These are phyloP conservation scores for Haemoproteus tartakovskyi DNA, from an alignment of 169 alveolate genomes.

Conservation along the genomic window DNA sequence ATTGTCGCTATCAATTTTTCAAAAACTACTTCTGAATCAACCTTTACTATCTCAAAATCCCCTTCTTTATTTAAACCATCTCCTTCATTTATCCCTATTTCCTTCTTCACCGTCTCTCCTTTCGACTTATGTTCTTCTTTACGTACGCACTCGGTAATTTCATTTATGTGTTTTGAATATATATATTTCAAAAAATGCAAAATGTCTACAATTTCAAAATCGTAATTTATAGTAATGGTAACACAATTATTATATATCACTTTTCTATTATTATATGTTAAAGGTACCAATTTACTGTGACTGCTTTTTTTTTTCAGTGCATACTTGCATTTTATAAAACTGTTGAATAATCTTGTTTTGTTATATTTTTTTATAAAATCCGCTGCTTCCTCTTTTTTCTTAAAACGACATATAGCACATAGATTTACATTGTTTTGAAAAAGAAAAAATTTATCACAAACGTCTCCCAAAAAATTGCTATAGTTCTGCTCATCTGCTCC, in stretches of 20 bases:
- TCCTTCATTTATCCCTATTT: too few relatives aligned
- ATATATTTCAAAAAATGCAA: conserved; percentile 25
- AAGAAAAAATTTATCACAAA: conserved; percentile 36
- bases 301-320: conserved; percentile 29
- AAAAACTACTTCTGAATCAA: too few relatives aligned
- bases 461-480: conserved; percentile 17
- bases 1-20: background rate
- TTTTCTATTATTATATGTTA: conserved; percentile 8
- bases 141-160: too few relatives aligned
- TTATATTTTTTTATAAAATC: conserved; percentile 30
- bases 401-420: conserved; percentile 45
- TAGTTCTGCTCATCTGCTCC: conserved; percentile 12
- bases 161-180: too few relatives aligned
- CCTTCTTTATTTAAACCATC: too few relatives aligned
- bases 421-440: conserved; percentile 19
- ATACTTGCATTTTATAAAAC: conserved; percentile 33
- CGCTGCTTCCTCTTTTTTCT: conserved; percentile 36
- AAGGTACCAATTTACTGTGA: conserved; percentile 12
- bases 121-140: background rate
- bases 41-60: too few relatives aligned
- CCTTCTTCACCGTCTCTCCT: background rate
- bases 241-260: conserved; percentile 17
- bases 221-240: too few relatives aligned
- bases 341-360: background rate
- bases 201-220: conserved; percentile 6